phyloP scores from a whole-genome alignment of 139 green algal species.

The Astrephomene gubernaculifera region DNA sequence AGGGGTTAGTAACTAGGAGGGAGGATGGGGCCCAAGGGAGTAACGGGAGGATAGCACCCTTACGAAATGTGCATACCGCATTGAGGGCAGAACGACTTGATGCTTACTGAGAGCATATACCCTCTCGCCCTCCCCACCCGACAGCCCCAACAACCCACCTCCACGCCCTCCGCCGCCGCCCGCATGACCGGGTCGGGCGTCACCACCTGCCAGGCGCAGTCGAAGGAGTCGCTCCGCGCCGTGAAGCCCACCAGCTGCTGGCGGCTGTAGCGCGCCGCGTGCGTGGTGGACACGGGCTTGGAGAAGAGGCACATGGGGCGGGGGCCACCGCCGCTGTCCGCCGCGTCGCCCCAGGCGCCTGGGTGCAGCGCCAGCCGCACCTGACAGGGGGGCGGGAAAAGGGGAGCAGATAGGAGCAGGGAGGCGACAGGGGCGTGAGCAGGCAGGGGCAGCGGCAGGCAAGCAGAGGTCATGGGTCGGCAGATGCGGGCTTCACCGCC shows the following conservation, averaged over 20 bases:
- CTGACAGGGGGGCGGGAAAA: constrained; percentile 29
- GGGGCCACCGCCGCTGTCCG: constrained; percentile 48
- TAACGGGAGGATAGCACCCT: no score
- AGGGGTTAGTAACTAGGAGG: no score
- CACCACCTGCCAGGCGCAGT: constrained; percentile 60
- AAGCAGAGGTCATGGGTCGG: no score
- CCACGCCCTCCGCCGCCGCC: constrained; percentile 45
- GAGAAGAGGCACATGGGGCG: constrained; percentile 63
- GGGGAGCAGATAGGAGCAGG: background rate
- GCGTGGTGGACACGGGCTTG: constrained; percentile 56
- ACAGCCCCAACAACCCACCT: constrained; percentile 28
- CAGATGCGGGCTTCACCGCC: no score
- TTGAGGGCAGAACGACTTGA: no score
- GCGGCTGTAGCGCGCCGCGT: constrained; percentile 60
- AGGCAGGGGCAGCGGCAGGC: background rate
- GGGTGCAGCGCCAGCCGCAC: constrained; percentile 44
- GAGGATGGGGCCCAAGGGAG: no score
- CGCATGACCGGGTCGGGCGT: constrained; percentile 52
- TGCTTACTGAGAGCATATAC: background rate
- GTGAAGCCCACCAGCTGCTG: constrained; percentile 69
- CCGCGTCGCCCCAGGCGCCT: constrained; percentile 29
- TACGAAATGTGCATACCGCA: no score
- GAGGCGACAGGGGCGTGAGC: background rate
- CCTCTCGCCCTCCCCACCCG: no score
- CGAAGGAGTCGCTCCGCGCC: constrained; percentile 46